Base-by-base conservation (phyloP, 2,329 filamentous ascomycete species). In the Leptosphaerulina australis region DNA sequence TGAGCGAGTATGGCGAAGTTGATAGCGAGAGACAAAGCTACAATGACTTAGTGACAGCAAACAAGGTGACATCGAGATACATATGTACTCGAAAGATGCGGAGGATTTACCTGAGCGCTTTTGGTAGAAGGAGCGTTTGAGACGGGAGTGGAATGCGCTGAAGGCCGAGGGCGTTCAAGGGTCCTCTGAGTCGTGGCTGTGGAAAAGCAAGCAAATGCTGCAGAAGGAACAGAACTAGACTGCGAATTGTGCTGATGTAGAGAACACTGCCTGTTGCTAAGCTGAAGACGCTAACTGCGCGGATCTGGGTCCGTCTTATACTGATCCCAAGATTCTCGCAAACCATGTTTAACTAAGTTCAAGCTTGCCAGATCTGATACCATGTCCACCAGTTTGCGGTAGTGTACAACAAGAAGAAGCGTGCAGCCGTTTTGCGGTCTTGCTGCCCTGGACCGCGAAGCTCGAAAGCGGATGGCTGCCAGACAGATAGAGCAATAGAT, bases 251-350 rank as follows among this genome's bases (percentile, higher is more conserved):
- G 57, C 31, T 57, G 51, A 55, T 52, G 55, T 50, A 53, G 55
- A 49, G 55, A 54, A 54, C 40, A 34, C 50, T 57, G 58, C 50
- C 53, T 51, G 58, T 53, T 64, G 63, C 47, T 61, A 58, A 53
- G 53, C 40, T 61, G 56, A 21, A 57, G 57, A 58, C 60, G 60
- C 62, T 66, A 63, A 58, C 41, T 51, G 59, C 43, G 68, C 63
- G 66, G 67, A 63, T 59, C 59, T 56, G 43, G 62, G 59, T 58
- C 62, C 59, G 59, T 69, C 65, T 72, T 72, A 72, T 72, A 72
- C 59, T 62, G 53, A 55, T 45, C 35, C 46, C 55, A 49, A 52
- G 50, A 54, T 48, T 43, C 47, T 39, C 21, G 52, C 53, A 51
- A 53, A 55, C 55, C 53, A 49, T 55, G 53, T 41, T 57, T 46